Conservation (phyloP, 495 filamentous ascomycete species). For the Talaromyces wortmannii region DNA sequence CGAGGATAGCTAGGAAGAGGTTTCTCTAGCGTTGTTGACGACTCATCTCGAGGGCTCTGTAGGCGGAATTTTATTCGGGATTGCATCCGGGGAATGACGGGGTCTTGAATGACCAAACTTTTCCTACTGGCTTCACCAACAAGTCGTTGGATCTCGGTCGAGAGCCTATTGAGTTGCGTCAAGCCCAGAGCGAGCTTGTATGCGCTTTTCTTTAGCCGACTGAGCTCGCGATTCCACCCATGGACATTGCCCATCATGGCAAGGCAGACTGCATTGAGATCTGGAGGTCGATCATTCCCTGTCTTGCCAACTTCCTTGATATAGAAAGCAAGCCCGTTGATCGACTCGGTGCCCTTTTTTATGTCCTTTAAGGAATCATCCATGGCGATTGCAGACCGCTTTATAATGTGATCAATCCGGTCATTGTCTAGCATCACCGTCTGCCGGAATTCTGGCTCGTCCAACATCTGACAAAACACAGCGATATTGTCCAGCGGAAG, state of each 20-base stretch:
- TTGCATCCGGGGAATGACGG: neutral
- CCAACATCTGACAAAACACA: conserved; percentile 86
- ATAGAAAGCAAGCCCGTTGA: conserved; percentile 70
- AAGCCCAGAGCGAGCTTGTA: conserved; percentile 53
- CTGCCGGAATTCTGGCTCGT: conserved; percentile 71
- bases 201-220: conserved; percentile 60
- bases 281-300: conserved; percentile 35
- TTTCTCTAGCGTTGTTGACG: conserved; percentile 13
- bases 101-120: conserved; percentile 30
- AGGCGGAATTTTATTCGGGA: neutral
- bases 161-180: conserved; percentile 55
- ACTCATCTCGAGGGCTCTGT: neutral
- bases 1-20: conserved; percentile 28
- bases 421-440: conserved; percentile 83
- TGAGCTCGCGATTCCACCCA: conserved; percentile 73
- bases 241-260: conserved; percentile 81
- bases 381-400: conserved; percentile 66
- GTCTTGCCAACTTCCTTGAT: conserved; percentile 54
- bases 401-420: conserved; percentile 83
- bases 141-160: conserved; percentile 71
- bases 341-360: conserved; percentile 67
- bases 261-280: conserved; percentile 57
- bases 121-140: conserved; percentile 67
- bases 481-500: conserved; percentile 75
- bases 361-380: conserved; percentile 73